phyloP scores from a whole-genome alignment of 2,329 filamentous ascomycete species.

The Magnaporthiopsis incrustans region DNA sequence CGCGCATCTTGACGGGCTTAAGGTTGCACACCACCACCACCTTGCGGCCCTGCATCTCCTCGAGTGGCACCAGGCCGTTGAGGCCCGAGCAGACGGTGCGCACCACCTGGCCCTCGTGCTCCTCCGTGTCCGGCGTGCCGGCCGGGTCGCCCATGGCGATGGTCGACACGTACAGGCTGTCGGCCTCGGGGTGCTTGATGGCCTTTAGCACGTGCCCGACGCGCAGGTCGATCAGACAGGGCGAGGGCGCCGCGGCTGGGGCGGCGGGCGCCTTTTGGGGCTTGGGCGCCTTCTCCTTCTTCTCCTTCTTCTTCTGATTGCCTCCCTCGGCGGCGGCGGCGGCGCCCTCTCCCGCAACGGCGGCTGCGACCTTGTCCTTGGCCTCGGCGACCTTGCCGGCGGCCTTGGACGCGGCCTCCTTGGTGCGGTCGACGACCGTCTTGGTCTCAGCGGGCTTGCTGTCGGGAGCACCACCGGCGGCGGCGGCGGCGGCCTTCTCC shows the following conservation, averaged over 20 bases:
- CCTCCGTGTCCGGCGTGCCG: slow-evolving; percentile 78
- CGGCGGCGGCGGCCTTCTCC: slow-evolving; percentile 70
- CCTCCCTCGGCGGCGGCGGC: slow-evolving; percentile 18
- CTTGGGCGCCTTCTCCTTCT: slow-evolving; percentile 83
- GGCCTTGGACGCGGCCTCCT: slow-evolving; percentile 46
- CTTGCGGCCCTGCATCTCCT: slow-evolving; percentile 95
- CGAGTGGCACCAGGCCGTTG: slow-evolving; percentile 84
- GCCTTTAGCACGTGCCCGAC: slow-evolving; percentile 97
- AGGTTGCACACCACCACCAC: slow-evolving; percentile 95
- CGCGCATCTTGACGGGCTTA: slow-evolving; percentile 98
- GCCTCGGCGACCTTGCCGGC: slow-evolving; percentile 39
- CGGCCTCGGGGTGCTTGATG: slow-evolving; percentile 90
- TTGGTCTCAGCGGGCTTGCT: slow-evolving; percentile 37
- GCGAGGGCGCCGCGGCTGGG: slow-evolving; percentile 72
- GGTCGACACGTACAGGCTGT: slow-evolving; percentile 90
- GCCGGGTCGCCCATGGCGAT: slow-evolving; percentile 88
- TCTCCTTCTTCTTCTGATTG: slow-evolving; percentile 84
- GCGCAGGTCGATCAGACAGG: slow-evolving; percentile 83
- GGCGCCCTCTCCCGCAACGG: slow-evolving; percentile 24
- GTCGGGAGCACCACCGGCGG: slow-evolving; percentile 25
- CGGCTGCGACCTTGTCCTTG: slow-evolving; percentile 41
- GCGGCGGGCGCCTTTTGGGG: slow-evolving; percentile 57
- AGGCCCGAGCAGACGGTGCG: slow-evolving; percentile 96
- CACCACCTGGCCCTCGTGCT: slow-evolving; percentile 85
- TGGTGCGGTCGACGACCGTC: slow-evolving; percentile 51